These are phyloP conservation scores for Teratosphaeria zuluensis DNA, from an alignment of 2,329 filamentous ascomycete genomes.

Conservation along the genomic window DNA sequence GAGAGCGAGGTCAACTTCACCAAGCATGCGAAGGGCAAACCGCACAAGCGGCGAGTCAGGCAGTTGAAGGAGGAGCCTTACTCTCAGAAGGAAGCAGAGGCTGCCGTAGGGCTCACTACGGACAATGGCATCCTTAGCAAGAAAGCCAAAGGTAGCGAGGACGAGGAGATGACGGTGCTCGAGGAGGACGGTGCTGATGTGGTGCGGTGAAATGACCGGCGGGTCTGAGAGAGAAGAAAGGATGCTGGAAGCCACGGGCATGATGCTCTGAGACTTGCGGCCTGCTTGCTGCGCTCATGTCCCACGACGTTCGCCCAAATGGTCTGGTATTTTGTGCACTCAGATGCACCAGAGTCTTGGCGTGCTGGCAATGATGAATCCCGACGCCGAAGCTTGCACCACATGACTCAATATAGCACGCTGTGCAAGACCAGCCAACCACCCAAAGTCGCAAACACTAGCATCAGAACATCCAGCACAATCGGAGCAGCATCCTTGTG, in stretches of 20 bases:
- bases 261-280: not conserved
- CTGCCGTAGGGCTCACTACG: slow-evolving; percentile 60
- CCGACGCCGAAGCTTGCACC: not conserved
- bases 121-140: slow-evolving; percentile 49
- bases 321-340: not conserved
- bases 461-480: slow-evolving; percentile 1
- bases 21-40: slow-evolving; percentile 75
- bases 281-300: not conserved
- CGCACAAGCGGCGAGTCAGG: slow-evolving; percentile 85
- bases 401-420: slow-evolving; percentile 1
- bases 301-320: not conserved
- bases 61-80: slow-evolving; percentile 76
- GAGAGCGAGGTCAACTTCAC: slow-evolving; percentile 70
- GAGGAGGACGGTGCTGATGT: not conserved
- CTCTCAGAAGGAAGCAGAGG: slow-evolving; percentile 76
- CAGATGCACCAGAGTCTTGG: not conserved
- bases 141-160: slow-evolving; percentile 18
- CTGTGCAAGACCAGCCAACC: slow-evolving; percentile 3
- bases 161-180: not conserved
- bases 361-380: not conserved
- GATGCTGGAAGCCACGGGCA: not conserved
- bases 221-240: not conserved
- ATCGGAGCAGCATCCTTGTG: not conserved
- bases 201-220: not conserved
- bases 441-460: not conserved